phyloP scores from a whole-genome alignment of 1,284 basidiomycete species.

The Sporisorium exsertum region DNA sequence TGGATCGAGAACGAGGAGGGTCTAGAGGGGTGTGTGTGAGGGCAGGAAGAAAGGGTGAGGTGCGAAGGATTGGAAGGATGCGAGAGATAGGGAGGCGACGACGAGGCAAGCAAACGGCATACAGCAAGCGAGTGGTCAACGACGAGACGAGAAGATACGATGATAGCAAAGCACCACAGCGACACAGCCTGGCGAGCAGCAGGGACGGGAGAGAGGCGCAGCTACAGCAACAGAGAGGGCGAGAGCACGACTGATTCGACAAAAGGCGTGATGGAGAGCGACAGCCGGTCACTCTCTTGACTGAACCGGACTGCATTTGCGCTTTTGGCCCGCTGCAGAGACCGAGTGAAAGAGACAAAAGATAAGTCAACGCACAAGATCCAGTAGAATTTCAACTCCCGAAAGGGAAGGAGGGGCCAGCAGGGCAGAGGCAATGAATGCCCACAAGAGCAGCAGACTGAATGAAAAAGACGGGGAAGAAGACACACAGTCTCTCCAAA shows the following conservation, averaged over 20 bases:
- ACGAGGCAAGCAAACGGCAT: no score
- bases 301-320: constrained; percentile 11
- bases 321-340: neutral
- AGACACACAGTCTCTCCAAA: neutral
- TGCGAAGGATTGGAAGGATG: constrained; percentile 1
- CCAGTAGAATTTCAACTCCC: constrained; percentile 1
- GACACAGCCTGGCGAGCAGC: neutral
- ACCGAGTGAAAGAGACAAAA: neutral
- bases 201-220: neutral
- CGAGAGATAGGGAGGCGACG: neutral
- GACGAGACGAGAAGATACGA: neutral
- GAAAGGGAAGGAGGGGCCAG: constrained; percentile 1
- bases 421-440: neutral
- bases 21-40: neutral
- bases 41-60: neutral
- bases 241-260: neutral
- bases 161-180: no score
- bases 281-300: neutral
- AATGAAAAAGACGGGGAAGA: neutral
- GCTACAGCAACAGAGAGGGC: neutral
- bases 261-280: neutral
- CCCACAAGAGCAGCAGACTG: neutral
- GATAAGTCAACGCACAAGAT: neutral
- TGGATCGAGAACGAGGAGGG: no score
- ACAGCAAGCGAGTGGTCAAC: no score